A percentile compares a stretch with the other conserved stretches of the same genome.
Conservation (phyloP, 441 rosid genomes). For the Metrosideros polymorpha region DNA sequence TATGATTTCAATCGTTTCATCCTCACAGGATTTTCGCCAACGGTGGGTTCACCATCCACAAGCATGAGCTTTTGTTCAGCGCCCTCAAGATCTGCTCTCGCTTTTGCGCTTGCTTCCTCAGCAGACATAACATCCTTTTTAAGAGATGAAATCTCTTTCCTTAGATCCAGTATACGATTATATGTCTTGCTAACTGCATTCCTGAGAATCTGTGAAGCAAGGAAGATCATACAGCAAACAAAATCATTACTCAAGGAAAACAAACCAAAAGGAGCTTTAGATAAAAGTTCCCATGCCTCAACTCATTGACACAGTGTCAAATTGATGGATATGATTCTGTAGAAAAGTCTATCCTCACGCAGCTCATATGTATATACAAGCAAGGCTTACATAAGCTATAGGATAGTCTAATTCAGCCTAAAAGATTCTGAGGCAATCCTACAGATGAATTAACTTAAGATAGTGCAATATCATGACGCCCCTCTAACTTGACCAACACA, state of each 20-base stretch:
- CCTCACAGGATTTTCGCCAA: conserved; percentile 82
- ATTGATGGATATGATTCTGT: background rate
- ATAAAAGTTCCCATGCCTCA: background rate
- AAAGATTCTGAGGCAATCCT: background rate
- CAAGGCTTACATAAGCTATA: background rate
- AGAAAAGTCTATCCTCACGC: background rate
- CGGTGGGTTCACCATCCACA: conserved; percentile 88
- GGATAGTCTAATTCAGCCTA: background rate
- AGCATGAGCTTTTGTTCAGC: conserved; percentile 82
- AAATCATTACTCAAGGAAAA: background rate
- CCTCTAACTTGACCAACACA: background rate
- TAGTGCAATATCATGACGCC: background rate
- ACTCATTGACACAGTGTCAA: background rate
- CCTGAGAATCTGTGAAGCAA: conserved; percentile 58
- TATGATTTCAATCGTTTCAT: conserved; percentile 69
- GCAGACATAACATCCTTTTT: conserved; percentile 50
- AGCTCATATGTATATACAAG: background rate
- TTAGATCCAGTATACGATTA: conserved; percentile 81
- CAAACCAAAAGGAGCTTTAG: background rate
- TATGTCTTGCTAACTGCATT: conserved; percentile 91
- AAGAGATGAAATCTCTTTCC: conserved; percentile 78
- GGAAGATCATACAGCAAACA: background rate
- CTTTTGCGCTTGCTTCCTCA: conserved; percentile 68
- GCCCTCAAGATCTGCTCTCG: conserved; percentile 65
- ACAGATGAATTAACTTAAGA: background rate